phyloP scores from a whole-genome alignment of 2,329 filamentous ascomycete genomes.

The Aspergillus neotritici region DNA sequence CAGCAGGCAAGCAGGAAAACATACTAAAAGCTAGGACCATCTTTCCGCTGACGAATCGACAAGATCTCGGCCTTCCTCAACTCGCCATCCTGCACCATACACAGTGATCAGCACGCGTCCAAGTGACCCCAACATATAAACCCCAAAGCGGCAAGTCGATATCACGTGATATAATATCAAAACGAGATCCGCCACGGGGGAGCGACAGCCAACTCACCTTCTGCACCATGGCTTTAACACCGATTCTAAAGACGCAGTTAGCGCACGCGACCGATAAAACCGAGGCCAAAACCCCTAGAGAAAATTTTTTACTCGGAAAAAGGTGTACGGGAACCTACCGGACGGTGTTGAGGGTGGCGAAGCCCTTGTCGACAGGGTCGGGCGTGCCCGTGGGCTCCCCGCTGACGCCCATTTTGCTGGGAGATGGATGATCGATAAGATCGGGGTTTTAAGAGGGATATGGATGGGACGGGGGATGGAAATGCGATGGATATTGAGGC shows the following conservation, averaged over 20 bases:
- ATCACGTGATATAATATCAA: slow-evolving; percentile 30
- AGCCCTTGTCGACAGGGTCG: slow-evolving; percentile 65
- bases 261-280: slow-evolving; percentile 33
- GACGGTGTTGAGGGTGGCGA: slow-evolving; percentile 78
- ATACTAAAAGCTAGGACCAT: slow-evolving; percentile 76
- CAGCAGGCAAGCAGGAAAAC: slow-evolving; percentile 10
- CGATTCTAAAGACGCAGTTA: slow-evolving; percentile 49
- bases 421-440: not conserved
- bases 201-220: slow-evolving; percentile 50
- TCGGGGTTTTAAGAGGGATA: slow-evolving; percentile 3
- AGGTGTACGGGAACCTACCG: slow-evolving; percentile 49
- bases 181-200: slow-evolving; percentile 10
- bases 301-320: not conserved
- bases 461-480: slow-evolving; percentile 8
- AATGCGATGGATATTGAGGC: slow-evolving; percentile 11
- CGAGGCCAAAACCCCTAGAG: not conserved
- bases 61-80: slow-evolving; percentile 90
- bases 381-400: slow-evolving; percentile 51
- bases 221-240: slow-evolving; percentile 62
- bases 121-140: not conserved
- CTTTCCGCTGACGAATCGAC: slow-evolving; percentile 87
- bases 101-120: slow-evolving; percentile 7
- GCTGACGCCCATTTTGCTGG: slow-evolving; percentile 48
- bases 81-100: slow-evolving; percentile 60
- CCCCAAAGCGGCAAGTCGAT: not conserved